Percentiles rank a stretch among this genome's conserved stretches.
Conservation (phyloP, 371 early-diverging fungal species). For the Batrachochytrium dendrobatidis region DNA sequence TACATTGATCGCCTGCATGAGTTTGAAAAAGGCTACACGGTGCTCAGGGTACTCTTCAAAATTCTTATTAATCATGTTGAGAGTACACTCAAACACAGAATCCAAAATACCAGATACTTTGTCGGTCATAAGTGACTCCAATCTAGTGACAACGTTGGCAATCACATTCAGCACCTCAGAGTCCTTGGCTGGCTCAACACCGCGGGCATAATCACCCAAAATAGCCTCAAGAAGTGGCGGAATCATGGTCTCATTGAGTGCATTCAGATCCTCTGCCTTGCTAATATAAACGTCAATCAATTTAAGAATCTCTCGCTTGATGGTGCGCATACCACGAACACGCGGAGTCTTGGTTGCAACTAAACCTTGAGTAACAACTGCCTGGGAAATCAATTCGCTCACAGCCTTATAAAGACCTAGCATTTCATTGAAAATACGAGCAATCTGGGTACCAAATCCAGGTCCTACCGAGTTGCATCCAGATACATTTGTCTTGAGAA, state of each 20-base stretch:
- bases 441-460: slow-evolving; percentile 77
- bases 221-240: slow-evolving; percentile 88
- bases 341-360: slow-evolving; percentile 88
- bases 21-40: slow-evolving; percentile 85
- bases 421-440: slow-evolving; percentile 80
- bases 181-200: slow-evolving; percentile 82
- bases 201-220: slow-evolving; percentile 75
- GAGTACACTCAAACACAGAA: slow-evolving; percentile 87
- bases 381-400: slow-evolving; percentile 72
- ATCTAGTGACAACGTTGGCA: slow-evolving; percentile 70
- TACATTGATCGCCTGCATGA: slow-evolving; percentile 77
- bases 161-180: slow-evolving; percentile 90
- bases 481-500: slow-evolving; percentile 90
- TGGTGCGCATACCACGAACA: slow-evolving; percentile 82
- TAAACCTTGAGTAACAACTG: slow-evolving; percentile 67
- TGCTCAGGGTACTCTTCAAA: slow-evolving; percentile 96
- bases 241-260: slow-evolving; percentile 71
- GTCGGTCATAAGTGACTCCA: slow-evolving; percentile 64
- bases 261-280: slow-evolving; percentile 69
- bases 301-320: slow-evolving; percentile 90
- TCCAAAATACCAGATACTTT: slow-evolving; percentile 79
- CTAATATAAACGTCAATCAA: slow-evolving; percentile 81
- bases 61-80: slow-evolving; percentile 97
- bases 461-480: slow-evolving; percentile 85
- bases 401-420: slow-evolving; percentile 83